Base-by-base conservation (phyloP, 2,329 filamentous ascomycete genomes). In the Pyrenophora seminiperda region DNA sequence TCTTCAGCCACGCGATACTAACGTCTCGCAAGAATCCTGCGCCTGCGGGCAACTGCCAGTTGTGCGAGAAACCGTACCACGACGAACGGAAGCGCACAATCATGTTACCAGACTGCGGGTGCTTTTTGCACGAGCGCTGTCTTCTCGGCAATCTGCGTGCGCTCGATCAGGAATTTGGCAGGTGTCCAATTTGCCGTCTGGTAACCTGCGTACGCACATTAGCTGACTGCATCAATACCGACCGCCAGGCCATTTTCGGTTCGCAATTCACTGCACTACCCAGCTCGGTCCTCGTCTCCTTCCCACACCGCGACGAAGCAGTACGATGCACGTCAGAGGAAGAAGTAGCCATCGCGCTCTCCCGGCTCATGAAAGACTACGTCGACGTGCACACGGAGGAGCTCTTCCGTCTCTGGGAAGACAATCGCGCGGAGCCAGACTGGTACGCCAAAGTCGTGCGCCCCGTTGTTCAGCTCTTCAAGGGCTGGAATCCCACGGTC, bases 291-390 rank as follows among this genome's bases (percentile, higher is more conserved):
- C 15, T 22, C 1, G 46, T 62, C 5, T 34, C 50, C 3, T 54
- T 61, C 18, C 39, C 45, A 2, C 51, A 50, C 7, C 49, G 40
- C 1, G 36, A 43, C 4, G 19, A 57, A 13, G 24, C 5, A 4
- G 20, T 53, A 0, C n/a, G 9, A 4, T 53, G 53, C 27, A 24
- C 14, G n/a, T 57, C 53, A 2, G 45, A 57, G 19, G 55, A 61
- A 17, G 45, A 56, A 4, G 33, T 53, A 11, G 53, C 51, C 7
- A 46, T 44, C 11, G 36, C 51, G 4, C 45, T 57, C 18, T 41
- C 59, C 5, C 46, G 48, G 5, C 30, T 59, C 3, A 10, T 54
- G 10, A 61, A 62, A 5, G 55, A 57, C n/a, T 50, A 54, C 9
- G 22, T 61, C 10, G 43, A 56, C 4, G 24, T 38, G 4, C 47